Base-by-base conservation (phyloP, 352 stramenopile genomes). In the Halophytophthora batemanensis region DNA sequence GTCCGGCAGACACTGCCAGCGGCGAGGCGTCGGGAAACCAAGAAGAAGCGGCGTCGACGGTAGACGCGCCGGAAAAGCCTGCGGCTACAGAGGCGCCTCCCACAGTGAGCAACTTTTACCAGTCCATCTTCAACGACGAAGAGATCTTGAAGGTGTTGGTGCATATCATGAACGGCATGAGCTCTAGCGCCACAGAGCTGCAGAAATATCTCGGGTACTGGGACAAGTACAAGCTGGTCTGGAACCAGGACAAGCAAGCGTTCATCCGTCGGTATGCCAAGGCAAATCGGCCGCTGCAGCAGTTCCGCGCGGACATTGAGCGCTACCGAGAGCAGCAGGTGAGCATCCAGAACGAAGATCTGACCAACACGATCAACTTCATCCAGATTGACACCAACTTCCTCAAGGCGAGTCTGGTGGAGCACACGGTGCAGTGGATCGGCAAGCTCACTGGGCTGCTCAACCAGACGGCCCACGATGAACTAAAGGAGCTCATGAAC, bases 111-210 rank as follows among this genome's bases (percentile, higher is more conserved):
- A 91, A 84, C 29, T 98, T 96, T 46, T 97, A 96, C 55, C 81
- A 97, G 45, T 93, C 83, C n/a, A 96, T 98, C 47, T 97, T 92
- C 53, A 97, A 97, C 42, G 93, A 98, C 53, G 87, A 97, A 64
- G 95, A 98, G 50, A 98, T 96, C 33, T 64, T 98, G 2, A 98
- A 97, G 56, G 84, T 98, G 11, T 70, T 97, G 6, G 90, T 98
- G 1, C 85, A 97, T 45, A 97, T 98, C 49, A 98, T 98, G 90
- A 98, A 98, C 60, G 93, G 93, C 11, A 98, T 98, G 89, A 93
- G 81, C 2, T 92, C 87, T 0, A 97, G 83, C 50, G 87, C 89
- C 2, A 97, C 90, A 5, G 87, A 97, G 53, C 60, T 98, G 6
- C 89, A 98, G 59, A 98, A 97, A 60, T 97, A 98, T 54, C 67